A percentile compares a stretch with the other conserved stretches of the same genome.
Evolutionary conservation across 2,329 filamentous ascomycete species (phyloP).

Genomic region (Colletotrichum eremochloae): DNA sequence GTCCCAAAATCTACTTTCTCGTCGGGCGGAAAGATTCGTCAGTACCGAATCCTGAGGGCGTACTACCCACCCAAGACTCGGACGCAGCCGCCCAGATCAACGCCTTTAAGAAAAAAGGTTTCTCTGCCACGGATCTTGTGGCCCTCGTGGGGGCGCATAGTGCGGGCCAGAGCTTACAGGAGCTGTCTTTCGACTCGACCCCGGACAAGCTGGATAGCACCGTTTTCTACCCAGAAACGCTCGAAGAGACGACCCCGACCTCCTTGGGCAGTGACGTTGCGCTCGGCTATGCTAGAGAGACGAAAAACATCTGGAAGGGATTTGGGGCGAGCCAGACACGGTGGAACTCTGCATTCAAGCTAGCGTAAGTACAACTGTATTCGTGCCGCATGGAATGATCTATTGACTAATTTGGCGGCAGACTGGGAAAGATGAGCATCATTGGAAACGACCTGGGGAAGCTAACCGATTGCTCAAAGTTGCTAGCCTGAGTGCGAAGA

Average conservation of each 20-base stretch:
- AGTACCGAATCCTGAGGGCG: constrained; percentile 4
- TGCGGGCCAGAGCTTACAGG: constrained; percentile 13
- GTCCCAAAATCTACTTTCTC: constrained; percentile 6
- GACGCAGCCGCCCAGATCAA: constrained; percentile 26
- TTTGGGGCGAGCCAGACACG: constrained; percentile 24
- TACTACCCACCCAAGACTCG: constrained; percentile 18
- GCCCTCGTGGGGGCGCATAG: constrained; percentile 26
- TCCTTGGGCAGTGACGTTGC: constrained; percentile 22
- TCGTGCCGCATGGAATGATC: neutral
- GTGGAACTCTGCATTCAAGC: constrained; percentile 27
- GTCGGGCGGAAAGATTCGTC: constrained; percentile 21
- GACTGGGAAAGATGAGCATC: constrained; percentile 29
- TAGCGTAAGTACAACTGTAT: constrained; percentile 4
- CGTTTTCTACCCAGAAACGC: constrained; percentile 25
- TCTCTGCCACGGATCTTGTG: constrained; percentile 22
- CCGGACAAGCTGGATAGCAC: constrained; percentile 32
- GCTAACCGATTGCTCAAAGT: constrained; percentile 30
- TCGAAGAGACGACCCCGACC: constrained; percentile 8
- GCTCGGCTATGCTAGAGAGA: constrained; percentile 16
- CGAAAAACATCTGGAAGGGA: constrained; percentile 21
- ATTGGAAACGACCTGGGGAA: constrained; percentile 28
- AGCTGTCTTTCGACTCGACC: constrained; percentile 29
- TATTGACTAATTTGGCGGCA: neutral
- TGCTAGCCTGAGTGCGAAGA: neutral
- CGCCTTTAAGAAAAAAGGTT: constrained; percentile 30